Conservation (phyloP, 2,329 filamentous ascomycete genomes). For the Penicillium sp. region DNA sequence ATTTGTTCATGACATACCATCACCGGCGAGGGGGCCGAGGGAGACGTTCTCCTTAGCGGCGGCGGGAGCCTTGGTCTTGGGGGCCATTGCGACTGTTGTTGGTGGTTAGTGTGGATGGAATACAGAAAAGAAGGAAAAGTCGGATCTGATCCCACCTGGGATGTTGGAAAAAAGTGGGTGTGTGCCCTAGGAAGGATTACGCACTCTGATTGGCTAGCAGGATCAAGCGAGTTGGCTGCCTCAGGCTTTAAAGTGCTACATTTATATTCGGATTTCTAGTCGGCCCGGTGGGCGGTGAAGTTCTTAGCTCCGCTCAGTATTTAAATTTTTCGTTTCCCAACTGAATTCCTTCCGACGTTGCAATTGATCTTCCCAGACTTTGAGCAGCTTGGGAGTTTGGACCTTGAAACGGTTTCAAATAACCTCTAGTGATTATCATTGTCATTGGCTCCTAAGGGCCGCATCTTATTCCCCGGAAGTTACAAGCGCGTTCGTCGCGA, state of each 20-base stretch:
- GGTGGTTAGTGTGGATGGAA: constrained; percentile 44
- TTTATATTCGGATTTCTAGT: constrained; percentile 15
- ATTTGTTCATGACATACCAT: constrained; percentile 61
- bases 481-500: constrained; percentile 17
- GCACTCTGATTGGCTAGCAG: constrained; percentile 30
- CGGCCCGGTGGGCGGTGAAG: constrained; percentile 32
- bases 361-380: constrained; percentile 17
- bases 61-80: constrained; percentile 81
- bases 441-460: not conserved
- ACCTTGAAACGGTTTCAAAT: not conserved
- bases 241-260: constrained; percentile 2
- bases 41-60: constrained; percentile 93
- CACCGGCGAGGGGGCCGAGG: constrained; percentile 92
- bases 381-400: not conserved
- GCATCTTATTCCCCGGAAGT: not conserved
- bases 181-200: constrained; percentile 36
- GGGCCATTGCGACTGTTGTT: constrained; percentile 65
- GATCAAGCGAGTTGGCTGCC: constrained; percentile 30
- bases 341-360: not conserved
- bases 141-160: constrained; percentile 19
- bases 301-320: constrained; percentile 20
- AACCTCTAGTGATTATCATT: not conserved
- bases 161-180: constrained; percentile 30
- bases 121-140: constrained; percentile 33
- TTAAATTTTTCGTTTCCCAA: constrained; percentile 26